These are phyloP conservation scores for Globisporangium spiculum DNA, from an alignment of 352 stramenopile species.

Conservation along the genomic window DNA sequence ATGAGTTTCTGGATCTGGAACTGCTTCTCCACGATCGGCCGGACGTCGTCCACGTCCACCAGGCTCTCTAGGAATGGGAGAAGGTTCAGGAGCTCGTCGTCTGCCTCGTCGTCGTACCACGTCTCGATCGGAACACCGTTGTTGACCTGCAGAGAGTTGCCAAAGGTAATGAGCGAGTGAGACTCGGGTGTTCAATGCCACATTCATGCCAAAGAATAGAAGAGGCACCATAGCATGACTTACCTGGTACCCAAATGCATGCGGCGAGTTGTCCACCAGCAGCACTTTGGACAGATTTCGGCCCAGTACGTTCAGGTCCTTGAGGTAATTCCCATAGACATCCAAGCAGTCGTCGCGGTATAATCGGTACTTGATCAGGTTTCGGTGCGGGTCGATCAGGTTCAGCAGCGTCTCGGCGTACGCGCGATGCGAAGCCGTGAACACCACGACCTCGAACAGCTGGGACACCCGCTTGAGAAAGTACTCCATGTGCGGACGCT, in stretches of 20 bases:
- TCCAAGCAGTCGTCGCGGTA: constrained; percentile 95
- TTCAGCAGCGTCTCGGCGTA: constrained; percentile 98
- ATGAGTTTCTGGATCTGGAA: constrained; percentile 93
- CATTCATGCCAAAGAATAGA: neutral
- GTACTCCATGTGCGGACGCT: constrained; percentile 93
- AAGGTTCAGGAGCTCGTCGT: constrained; percentile 96
- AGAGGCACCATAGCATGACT: neutral
- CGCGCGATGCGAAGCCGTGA: constrained; percentile 94
- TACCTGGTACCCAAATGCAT: constrained; percentile 97
- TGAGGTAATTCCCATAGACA: constrained; percentile 98
- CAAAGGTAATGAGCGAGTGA: neutral
- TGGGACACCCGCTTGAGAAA: constrained; percentile 92
- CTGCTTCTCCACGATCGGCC: constrained; percentile 84
- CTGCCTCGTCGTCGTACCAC: constrained; percentile 96
- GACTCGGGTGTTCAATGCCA: neutral
- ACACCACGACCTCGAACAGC: constrained; percentile 99
- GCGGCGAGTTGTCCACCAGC: constrained; percentile 98
- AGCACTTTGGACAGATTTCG: constrained; percentile 88
- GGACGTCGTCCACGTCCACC: constrained; percentile 85
- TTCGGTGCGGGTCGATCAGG: constrained; percentile 92
- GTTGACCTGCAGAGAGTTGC: constrained; percentile 57
- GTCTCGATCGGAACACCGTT: constrained; percentile 98
- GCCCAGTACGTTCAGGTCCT: constrained; percentile 97
- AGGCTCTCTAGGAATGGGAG: constrained; percentile 93
- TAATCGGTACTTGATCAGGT: constrained; percentile 92